Evolutionary conservation across 73 alveolate genomes (phyloP).

Genomic region (Tetrahymena thermophila): DNA sequence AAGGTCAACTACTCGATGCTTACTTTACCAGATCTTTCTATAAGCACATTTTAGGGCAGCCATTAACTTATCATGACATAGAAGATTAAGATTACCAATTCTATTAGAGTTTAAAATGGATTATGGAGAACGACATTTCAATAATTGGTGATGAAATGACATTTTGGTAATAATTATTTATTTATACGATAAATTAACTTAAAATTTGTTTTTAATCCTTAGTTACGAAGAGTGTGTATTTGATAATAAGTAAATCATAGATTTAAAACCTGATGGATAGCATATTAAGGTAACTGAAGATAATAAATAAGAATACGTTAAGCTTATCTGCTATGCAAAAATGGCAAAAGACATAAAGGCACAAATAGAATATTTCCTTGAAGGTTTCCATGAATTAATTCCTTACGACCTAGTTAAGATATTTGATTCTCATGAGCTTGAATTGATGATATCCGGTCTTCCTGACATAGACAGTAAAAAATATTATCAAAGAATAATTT

Average conservation of each 20-base stretch:
- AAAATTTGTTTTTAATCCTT: too few species aligned
- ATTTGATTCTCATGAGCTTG: conserved; percentile 88
- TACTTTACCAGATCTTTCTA: conserved; percentile 94
- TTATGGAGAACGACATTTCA: conserved; percentile 66
- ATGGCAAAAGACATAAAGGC: conserved; percentile 64
- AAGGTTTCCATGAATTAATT: conserved; percentile 95
- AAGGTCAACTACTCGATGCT: conserved; percentile 87
- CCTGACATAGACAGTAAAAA: conserved; percentile 64
- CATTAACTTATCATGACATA: conserved; percentile 88
- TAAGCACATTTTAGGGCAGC: conserved; percentile 95
- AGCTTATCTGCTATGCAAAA: conserved; percentile 15
- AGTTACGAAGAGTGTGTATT: conserved; percentile 68
- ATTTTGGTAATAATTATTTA: neutral
- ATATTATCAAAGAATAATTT: neutral
- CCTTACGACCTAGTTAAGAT: conserved; percentile 84
- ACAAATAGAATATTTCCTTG: conserved; percentile 76
- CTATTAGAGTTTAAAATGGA: conserved; percentile 86
- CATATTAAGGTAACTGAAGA: conserved; percentile 82
- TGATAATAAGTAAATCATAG: conserved; percentile 77
- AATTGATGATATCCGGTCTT: conserved; percentile 92
- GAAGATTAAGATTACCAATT: conserved; percentile 96
- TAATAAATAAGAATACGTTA: conserved; percentile 37
- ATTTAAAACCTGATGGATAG: conserved; percentile 84
- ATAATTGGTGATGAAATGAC: conserved; percentile 31
- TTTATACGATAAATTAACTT: too few species aligned